Evolutionary conservation across 177 flowering plant species (phyloP), one percentile per base, ranked within the genome.

Genomic region (Tripterygium wilfordii): DNA sequence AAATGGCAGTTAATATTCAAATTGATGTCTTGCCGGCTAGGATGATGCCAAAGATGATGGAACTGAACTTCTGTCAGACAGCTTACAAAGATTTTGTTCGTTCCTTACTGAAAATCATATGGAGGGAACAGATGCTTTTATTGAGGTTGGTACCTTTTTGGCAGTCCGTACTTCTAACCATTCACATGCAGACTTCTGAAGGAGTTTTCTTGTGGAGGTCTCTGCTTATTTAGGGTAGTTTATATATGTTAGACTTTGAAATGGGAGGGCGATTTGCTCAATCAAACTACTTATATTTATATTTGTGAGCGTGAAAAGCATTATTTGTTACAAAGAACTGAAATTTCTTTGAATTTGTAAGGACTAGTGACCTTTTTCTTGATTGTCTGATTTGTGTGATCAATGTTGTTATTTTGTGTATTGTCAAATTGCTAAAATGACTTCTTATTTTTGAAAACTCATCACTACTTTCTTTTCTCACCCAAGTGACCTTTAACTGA

Each of bases 201-300:
- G 35, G 33, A 20, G 18, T 47, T 25, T 36, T 45, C 35, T 37
- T 43, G 51, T 37, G 24, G 53, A 53, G 32, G 35, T 45, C 37
- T 25, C 19, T 28, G 41, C 4, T 38, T 49, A 35, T 51, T 24
- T 38, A 7, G 16, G 47, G 20, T 44, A 43, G 51, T 48, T 58
- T 47, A 43, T 48, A 58, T 36, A 25, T 58, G 51, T 48, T 46
- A 27, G 54, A 64, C 24, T 35, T 20, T 45, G 20, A 14, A 26
- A 36, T 41, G 22, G 42, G 36, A 19, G 57, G 67, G 63, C 45
- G 36, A 48, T 53, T 48, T 64, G 53, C 49, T 53, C 61, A 57
- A 28, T 51, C 31, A 16, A 47, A 57, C 37, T 57, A 49, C n/a
- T n/a, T n/a, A 48, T 6, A 44, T 26, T 15, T 0, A 23, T 60